phyloP scores from a whole-genome alignment of 768 basidiomycete genomes.

The Amanita thiersii region DNA sequence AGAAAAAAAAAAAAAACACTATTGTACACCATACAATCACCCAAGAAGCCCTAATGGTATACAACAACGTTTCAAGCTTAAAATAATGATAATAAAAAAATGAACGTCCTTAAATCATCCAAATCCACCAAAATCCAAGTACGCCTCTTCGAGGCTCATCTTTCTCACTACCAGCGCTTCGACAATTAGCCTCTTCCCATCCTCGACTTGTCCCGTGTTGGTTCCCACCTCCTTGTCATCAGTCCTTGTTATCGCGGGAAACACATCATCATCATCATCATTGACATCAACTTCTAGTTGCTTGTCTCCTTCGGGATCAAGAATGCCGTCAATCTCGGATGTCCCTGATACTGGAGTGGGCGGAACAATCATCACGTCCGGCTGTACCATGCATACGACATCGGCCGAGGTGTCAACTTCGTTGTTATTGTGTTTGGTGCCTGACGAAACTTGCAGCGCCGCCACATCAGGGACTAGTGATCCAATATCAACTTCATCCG shows the following conservation, averaged over 20 bases:
- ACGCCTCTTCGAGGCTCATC: conserved; percentile 67
- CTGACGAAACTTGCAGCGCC: conserved; percentile 23
- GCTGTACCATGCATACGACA: conserved; percentile 13
- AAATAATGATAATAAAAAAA: conserved; percentile 10
- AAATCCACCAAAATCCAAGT: conserved; percentile 68
- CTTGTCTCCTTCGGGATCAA: background rate
- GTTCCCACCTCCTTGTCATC: conserved; percentile 16
- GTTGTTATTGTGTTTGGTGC: background rate
- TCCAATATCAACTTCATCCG: no score
- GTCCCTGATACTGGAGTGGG: background rate
- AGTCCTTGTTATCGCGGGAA: conserved; percentile 22
- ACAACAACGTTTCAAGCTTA: no score
- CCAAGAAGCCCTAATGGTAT: no score
- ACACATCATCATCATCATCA: conserved; percentile 29
- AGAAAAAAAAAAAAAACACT: no score
- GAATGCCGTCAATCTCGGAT: background rate
- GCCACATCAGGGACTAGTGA: no score
- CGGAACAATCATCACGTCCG: conserved; percentile 2
- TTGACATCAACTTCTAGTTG: conserved; percentile 10
- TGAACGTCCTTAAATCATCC: conserved; percentile 21
- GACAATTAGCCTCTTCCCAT: conserved; percentile 51
- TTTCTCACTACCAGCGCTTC: conserved; percentile 78
- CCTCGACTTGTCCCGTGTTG: conserved; percentile 14
- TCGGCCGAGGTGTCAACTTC: background rate
- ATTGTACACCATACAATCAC: no score